A percentile compares a stretch with the other conserved stretches of the same genome.
phyloP scores from a whole-genome alignment of 176 grass and related monocot genomes.

The Pontederia paniculata region DNA sequence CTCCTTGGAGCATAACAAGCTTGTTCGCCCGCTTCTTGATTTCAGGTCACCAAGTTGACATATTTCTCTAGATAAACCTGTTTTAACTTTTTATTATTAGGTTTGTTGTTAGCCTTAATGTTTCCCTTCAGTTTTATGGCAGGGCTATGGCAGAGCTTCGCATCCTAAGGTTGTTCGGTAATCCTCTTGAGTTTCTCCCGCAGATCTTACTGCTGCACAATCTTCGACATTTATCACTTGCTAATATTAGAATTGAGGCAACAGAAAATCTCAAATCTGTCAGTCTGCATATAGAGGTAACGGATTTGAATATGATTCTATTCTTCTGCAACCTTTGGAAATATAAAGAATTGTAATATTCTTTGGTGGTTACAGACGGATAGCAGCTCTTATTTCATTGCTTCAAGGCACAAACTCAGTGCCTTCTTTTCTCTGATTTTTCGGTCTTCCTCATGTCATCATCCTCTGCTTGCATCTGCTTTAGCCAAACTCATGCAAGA shows the following conservation, averaged over 20 bases:
- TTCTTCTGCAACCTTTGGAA: slow-evolving; percentile 8
- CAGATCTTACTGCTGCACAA: slow-evolving; percentile 91
- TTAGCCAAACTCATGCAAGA: slow-evolving; percentile 94
- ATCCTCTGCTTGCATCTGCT: slow-evolving; percentile 91
- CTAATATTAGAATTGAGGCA: slow-evolving; percentile 98
- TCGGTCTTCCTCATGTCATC: slow-evolving; percentile 95
- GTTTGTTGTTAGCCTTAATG: slow-evolving; percentile 27
- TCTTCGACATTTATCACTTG: slow-evolving; percentile 85
- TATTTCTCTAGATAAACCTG: slow-evolving; percentile 11
- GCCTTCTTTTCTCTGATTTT: slow-evolving; percentile 96
- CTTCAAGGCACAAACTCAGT: slow-evolving; percentile 86
- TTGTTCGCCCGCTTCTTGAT: slow-evolving; percentile 90
- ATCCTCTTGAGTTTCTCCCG: slow-evolving; percentile 96
- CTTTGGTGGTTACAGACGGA: slow-evolving; percentile 68
- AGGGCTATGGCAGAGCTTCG: slow-evolving; percentile 90
- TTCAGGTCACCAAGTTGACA: slow-evolving; percentile 72
- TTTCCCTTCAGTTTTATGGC: slow-evolving; percentile 39
- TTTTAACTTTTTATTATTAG: slow-evolving; percentile 18
- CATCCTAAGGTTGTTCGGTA: slow-evolving; percentile 85
- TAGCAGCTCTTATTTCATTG: slow-evolving; percentile 79
- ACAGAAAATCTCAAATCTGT: slow-evolving; percentile 80
- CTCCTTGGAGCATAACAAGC: slow-evolving; percentile 88
- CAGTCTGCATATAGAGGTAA: slow-evolving; percentile 92
- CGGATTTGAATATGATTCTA: slow-evolving; percentile 10
- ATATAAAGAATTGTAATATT: slow-evolving; percentile 7